Percentiles rank a stretch among this genome's conserved stretches.
Conservation (phyloP, 345 rosid species). For the Corymbia maculata region DNA sequence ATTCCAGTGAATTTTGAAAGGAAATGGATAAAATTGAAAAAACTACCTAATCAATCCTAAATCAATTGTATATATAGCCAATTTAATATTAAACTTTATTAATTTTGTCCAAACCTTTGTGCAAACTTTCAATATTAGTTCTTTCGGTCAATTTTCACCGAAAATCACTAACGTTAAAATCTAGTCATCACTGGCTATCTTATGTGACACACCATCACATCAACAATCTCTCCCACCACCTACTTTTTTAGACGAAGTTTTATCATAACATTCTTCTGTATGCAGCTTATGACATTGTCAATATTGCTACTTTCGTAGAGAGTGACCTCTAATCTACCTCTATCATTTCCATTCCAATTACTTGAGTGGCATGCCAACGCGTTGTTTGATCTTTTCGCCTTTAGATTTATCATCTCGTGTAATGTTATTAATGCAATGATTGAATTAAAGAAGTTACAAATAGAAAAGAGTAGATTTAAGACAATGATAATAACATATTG, state of each 20-base stretch:
- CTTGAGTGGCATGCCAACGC: background rate
- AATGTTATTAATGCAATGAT: background rate
- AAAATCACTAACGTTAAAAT: background rate
- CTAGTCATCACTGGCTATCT: background rate
- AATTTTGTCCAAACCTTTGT: too few species aligned
- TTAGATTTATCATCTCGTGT: background rate
- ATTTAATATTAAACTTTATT: too few species aligned
- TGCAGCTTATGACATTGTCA: background rate
- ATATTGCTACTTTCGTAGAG: background rate
- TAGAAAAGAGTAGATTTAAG: background rate
- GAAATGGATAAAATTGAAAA: background rate
- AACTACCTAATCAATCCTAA: too few species aligned
- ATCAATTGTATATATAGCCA: too few species aligned
- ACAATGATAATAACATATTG: background rate
- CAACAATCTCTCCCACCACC: background rate
- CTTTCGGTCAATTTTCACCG: too few species aligned
- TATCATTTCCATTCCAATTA: background rate
- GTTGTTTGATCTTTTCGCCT: background rate
- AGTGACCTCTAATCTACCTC: background rate
- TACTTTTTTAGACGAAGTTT: background rate
- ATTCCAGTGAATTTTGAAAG: background rate
- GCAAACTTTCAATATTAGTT: too few species aligned
- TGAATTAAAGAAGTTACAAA: background rate
- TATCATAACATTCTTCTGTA: background rate
- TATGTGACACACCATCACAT: background rate